These are phyloP conservation scores for Protostelium mycophagum DNA, from an alignment of 78 protist species.

Conservation along the genomic window DNA sequence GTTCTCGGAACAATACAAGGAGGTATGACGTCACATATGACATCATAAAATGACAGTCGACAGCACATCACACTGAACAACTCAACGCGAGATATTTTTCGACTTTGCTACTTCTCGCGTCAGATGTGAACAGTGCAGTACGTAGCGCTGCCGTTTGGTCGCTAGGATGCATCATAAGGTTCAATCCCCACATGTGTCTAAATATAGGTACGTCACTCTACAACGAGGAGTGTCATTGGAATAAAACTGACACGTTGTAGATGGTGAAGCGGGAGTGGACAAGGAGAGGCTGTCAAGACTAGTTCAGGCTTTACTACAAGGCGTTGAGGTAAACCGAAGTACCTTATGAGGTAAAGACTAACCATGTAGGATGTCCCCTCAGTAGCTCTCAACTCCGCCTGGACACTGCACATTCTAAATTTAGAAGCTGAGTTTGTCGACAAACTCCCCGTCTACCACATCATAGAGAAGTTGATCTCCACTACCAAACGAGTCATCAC, in stretches of 20 bases:
- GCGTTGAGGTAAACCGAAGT: not conserved
- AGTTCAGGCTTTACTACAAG: not conserved
- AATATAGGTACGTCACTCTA: not conserved
- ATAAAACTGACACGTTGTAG: too few species aligned
- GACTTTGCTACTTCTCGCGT: not conserved
- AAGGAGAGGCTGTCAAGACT: not conserved
- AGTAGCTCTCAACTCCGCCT: not conserved
- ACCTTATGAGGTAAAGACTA: not conserved
- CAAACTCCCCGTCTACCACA: not conserved
- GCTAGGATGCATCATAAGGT: not conserved
- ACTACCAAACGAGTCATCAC: not conserved
- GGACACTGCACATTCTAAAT: not conserved
- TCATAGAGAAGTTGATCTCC: not conserved
- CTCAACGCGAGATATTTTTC: not conserved
- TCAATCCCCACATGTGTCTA: not conserved
- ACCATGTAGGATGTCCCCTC: not conserved
- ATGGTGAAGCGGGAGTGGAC: not conserved
- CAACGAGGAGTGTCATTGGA: too few species aligned
- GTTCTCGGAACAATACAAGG: not conserved
- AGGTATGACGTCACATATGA: not conserved
- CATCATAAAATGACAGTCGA: not conserved
- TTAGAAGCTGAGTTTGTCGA: not conserved
- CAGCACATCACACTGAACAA: not conserved
- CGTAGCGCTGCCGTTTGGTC: not conserved
- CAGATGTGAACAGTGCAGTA: not conserved